Percentiles rank a stretch among this genome's conserved stretches.
Evolutionary conservation across 1,284 basidiomycete species (phyloP).

Genomic region (Pascua sp.): DNA sequence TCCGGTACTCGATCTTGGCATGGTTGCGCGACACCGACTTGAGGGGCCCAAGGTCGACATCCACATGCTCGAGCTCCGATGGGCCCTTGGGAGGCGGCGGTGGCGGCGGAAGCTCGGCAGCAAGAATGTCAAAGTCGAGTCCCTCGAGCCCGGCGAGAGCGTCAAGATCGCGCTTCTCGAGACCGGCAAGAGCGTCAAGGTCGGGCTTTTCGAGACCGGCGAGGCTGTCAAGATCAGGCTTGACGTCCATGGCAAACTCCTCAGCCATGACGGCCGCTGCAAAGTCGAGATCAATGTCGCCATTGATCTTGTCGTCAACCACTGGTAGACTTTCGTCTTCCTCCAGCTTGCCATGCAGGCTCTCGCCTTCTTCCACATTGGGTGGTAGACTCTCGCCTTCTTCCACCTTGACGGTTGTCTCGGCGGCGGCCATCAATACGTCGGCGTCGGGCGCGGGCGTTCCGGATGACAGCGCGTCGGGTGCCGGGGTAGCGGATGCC

Average conservation of each 20-base stretch:
- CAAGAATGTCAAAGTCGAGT: not conserved
- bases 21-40: constrained; percentile 96
- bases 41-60: constrained; percentile 93
- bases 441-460: no score
- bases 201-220: constrained; percentile 4
- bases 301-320: no score
- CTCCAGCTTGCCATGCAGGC: not conserved
- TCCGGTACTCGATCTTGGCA: constrained; percentile 77
- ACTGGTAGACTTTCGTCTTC: not conserved
- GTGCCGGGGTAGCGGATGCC: no score
- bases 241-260: constrained; percentile 7
- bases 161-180: not conserved
- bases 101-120: constrained; percentile 27
- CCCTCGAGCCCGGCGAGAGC: not conserved
- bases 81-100: constrained; percentile 28
- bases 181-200: not conserved
- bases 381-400: no score
- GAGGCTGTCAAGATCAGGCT: constrained; percentile 12
- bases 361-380: not conserved
- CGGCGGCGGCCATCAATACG: not conserved
- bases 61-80: constrained; percentile 59
- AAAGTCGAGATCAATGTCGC: not conserved
- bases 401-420: no score
- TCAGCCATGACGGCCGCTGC: not conserved
- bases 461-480: no score